Percentiles rank a stretch among this genome's conserved stretches.
Evolutionary conservation across 2,329 filamentous ascomycete genomes (phyloP).

Genomic region (Talaromyces islandicus): DNA sequence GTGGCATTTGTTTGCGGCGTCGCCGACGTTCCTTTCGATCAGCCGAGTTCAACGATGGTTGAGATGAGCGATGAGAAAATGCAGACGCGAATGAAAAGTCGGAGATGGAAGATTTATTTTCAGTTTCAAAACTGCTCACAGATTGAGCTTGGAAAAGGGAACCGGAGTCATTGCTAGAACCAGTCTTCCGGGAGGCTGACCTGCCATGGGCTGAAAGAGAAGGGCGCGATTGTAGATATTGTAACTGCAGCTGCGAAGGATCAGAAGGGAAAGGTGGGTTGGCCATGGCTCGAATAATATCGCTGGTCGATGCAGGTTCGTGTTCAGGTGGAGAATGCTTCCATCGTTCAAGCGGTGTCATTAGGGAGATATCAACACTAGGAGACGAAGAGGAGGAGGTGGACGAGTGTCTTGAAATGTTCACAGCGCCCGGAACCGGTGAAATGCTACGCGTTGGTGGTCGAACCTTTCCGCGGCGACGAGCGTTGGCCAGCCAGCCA

Average conservation of each 20-base stretch:
- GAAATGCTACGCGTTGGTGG: conserved; percentile 59
- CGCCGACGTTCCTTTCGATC: conserved; percentile 55
- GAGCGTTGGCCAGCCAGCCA: conserved; percentile 89
- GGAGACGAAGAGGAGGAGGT: conserved; percentile 45
- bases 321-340: conserved; percentile 63
- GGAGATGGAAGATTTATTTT: conserved; percentile 47
- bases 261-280: conserved; percentile 28
- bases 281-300: conserved; percentile 57
- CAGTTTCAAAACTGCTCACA: conserved; percentile 48
- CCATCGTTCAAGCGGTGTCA: conserved; percentile 65
- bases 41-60: conserved; percentile 52
- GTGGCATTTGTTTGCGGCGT: conserved; percentile 43
- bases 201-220: conserved; percentile 27
- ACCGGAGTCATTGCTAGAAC: conserved; percentile 49
- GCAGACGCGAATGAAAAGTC: conserved; percentile 51
- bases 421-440: conserved; percentile 64
- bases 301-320: conserved; percentile 59
- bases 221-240: conserved; percentile 11
- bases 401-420: conserved; percentile 55
- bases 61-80: conserved; percentile 51
- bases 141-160: conserved; percentile 49
- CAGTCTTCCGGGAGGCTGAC: conserved; percentile 31
- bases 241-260: conserved; percentile 18
- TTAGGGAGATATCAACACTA: conserved; percentile 41
- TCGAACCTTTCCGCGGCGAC: conserved; percentile 72